Conservation (phyloP, 2,329 filamentous ascomycete genomes). For the Sporothrix protearum region DNA sequence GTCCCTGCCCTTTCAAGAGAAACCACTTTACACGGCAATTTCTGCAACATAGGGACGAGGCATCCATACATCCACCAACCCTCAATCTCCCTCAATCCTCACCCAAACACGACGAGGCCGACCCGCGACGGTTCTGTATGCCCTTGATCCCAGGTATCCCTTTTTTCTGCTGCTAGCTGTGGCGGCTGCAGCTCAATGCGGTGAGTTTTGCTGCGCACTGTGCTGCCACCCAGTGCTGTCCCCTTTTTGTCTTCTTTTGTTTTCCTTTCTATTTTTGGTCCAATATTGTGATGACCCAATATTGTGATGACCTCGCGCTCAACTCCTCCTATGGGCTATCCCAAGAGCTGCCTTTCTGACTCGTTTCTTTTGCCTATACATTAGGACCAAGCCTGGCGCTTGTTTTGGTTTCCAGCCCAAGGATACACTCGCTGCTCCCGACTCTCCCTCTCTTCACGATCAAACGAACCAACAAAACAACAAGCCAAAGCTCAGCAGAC, state of each 20-base stretch:
- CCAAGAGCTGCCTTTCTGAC: neutral
- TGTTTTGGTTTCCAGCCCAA: constrained; percentile 32
- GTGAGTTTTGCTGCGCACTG: constrained; percentile 10
- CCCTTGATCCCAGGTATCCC: neutral
- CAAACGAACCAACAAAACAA: neutral
- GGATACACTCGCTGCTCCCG: constrained; percentile 29
- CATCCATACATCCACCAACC: constrained; percentile 6
- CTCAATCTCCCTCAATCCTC: neutral
- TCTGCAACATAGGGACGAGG: neutral
- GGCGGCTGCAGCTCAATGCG: constrained; percentile 12
- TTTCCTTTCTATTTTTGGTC: neutral
- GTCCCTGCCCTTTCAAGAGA: neutral
- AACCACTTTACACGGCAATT: constrained; percentile 22
- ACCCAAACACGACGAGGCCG: neutral
- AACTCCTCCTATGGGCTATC: neutral
- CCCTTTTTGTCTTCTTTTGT: neutral
- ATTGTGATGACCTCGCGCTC: neutral
- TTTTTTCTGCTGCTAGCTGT: neutral
- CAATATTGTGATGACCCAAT: too few relatives aligned
- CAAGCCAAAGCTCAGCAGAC: neutral
- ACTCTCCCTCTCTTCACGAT: constrained; percentile 6
- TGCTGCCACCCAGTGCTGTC: neutral
- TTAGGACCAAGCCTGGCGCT: constrained; percentile 31
- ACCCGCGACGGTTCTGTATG: neutral
- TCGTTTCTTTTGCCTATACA: neutral